Evolutionary conservation across 1,284 basidiomycete genomes (phyloP), one percentile per base, ranked within the genome.

Genomic region (Rhodotorula glutinis): DNA sequence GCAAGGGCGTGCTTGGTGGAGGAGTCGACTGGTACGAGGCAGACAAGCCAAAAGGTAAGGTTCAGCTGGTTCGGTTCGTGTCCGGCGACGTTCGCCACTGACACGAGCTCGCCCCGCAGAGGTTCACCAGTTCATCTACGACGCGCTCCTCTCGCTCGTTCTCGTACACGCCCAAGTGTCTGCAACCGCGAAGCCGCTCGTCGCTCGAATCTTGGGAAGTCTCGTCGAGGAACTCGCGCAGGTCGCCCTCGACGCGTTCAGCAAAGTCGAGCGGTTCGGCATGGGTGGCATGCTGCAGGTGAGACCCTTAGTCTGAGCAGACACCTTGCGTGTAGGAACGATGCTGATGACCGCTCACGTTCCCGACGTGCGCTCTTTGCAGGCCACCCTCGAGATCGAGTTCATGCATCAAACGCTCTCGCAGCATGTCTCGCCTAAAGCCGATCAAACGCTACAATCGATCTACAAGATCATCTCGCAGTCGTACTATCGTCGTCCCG

Each of bases 271-370:
- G 72, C 84, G 87, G 49, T 97, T 97, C 76, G 93, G 95, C 23
- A 96, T 96, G 86, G 96, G 96, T 54, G 96, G 96, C 17, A 98
- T 98, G 96, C 83, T 99, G 43, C 86, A 91, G 67, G 92, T 93
- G 78, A 71, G 88, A 83, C 27, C 4, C 19, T 21, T 9, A n/a
- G n/a, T n/a, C n/a, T n/a, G n/a, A n/a, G n/a, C n/a, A n/a, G n/a
- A n/a, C n/a, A n/a, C n/a, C n/a, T n/a, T n/a, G n/a, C n/a, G n/a
- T n/a, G n/a, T n/a, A n/a, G n/a, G n/a, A n/a, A n/a, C n/a, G n/a
- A n/a, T n/a, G n/a, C n/a, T n/a, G n/a, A n/a, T n/a, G n/a, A n/a
- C n/a, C n/a, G n/a, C n/a, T n/a, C n/a, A n/a, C n/a, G n/a, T n/a
- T 38, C 14, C 8, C 25, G 9, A 52, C 21, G 7, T 5, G 33